Percentiles rank a stretch among this genome's conserved stretches.
Evolutionary conservation across 106 monocot species (phyloP).

Genomic region (Iris macrosiphon): DNA sequence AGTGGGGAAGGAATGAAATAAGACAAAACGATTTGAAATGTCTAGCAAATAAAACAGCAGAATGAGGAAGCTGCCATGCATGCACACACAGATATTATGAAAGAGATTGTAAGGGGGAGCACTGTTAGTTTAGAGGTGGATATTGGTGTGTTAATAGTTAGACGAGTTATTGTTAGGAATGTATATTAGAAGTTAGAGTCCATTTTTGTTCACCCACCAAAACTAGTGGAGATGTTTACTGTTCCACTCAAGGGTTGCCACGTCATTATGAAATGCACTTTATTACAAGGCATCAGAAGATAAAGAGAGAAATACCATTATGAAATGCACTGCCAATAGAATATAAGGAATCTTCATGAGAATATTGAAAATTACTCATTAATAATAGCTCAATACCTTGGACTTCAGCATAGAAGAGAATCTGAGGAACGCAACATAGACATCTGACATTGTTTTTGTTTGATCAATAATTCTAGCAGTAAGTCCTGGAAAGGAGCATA

Average conservation of each 20-base stretch:
- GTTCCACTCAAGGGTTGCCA: neutral
- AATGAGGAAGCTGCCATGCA: too few relatives aligned
- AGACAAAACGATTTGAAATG: neutral
- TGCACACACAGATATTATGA: neutral
- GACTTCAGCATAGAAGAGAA: conserved; percentile 60
- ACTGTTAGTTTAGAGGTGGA: too few relatives aligned
- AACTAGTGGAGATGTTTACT: too few relatives aligned
- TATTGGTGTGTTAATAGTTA: too few relatives aligned
- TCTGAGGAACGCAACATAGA: conserved; percentile 78
- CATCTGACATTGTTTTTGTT: conserved; percentile 77
- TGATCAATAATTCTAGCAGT: conserved; percentile 51
- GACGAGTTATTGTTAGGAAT: too few relatives aligned
- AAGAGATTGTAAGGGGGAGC: neutral
- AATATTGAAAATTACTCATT: neutral
- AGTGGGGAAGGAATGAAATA: neutral
- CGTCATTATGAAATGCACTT: neutral
- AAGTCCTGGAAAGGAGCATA: conserved; percentile 45
- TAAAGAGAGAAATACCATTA: too few relatives aligned
- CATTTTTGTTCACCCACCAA: too few relatives aligned
- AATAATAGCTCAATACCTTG: conserved; percentile 37
- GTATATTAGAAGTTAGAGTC: too few relatives aligned
- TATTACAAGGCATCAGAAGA: too few relatives aligned
- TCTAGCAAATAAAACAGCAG: too few relatives aligned
- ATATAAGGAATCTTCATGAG: too few relatives aligned
- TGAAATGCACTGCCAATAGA: too few relatives aligned